Conservation (phyloP, 176 grass and related monocot genomes). For the Dactylis glomerata region DNA sequence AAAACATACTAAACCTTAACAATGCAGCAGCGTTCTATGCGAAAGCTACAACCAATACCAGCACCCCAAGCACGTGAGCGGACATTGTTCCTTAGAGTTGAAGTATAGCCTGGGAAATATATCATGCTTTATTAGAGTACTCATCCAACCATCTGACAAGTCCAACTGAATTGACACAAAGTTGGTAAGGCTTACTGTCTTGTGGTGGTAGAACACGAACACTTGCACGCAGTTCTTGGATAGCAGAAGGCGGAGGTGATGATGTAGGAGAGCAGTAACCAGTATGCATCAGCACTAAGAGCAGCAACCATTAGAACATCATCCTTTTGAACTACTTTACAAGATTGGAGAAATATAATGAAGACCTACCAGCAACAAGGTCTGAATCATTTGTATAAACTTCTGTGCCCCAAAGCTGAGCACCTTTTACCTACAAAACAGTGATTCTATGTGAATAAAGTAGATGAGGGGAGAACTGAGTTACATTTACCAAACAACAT, state of each 20-base stretch:
- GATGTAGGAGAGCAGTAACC: conserved; percentile 90
- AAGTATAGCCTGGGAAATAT: conserved; percentile 71
- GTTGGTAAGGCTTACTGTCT: conserved; percentile 48
- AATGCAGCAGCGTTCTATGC: conserved; percentile 86
- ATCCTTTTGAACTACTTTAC: conserved; percentile 7
- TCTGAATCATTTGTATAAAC: conserved; percentile 95
- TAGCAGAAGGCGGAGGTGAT: conserved; percentile 66
- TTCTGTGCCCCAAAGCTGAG: conserved; percentile 98
- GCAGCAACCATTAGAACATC: conserved; percentile 31
- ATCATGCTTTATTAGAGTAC: conserved; percentile 26
- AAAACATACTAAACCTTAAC: conserved; percentile 63
- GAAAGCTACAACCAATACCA: conserved; percentile 94
- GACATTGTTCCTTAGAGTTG: conserved; percentile 94
- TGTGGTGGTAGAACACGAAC: conserved; percentile 78
- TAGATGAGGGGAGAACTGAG: neutral
- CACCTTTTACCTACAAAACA: conserved; percentile 85
- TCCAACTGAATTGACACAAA: neutral
- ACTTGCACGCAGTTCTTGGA: conserved; percentile 75
- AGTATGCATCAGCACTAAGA: conserved; percentile 93
- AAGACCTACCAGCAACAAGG: conserved; percentile 79
- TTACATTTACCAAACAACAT: neutral
- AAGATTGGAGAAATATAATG: conserved; percentile 15
- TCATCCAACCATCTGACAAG: conserved; percentile 10
- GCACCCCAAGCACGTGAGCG: conserved; percentile 97
- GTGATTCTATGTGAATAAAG: conserved; percentile 9